phyloP scores from a whole-genome alignment of 148 eudicot genomes.

The Rhododendron griersonianum region DNA sequence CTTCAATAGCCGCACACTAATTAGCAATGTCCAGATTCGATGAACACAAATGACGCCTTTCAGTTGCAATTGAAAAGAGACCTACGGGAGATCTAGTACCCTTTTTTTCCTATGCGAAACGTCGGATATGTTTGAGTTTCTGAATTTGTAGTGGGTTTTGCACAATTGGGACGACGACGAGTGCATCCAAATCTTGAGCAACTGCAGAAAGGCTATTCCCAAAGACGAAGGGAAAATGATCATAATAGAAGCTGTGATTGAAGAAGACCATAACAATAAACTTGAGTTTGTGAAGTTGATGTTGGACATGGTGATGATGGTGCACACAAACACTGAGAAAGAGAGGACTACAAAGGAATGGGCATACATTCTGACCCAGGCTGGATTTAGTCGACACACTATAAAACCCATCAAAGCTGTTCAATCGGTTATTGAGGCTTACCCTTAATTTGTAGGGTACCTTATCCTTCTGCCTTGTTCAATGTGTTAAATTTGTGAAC shows the following conservation, averaged over 20 bases:
- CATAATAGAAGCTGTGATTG: not conserved
- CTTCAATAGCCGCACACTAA: no score
- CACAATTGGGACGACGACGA: no score
- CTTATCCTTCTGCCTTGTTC: not conserved
- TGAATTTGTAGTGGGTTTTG: no score
- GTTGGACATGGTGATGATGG: constrained; percentile 81
- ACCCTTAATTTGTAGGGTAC: constrained; percentile 22
- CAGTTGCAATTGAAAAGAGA: no score
- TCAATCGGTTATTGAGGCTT: constrained; percentile 49
- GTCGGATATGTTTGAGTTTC: no score
- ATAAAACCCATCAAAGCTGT: constrained; percentile 41
- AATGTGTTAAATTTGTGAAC: not conserved
- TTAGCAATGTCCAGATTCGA: no score
- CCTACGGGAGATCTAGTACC: no score
- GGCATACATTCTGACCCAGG: constrained; percentile 31
- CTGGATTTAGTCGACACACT: constrained; percentile 41
- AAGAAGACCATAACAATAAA: constrained; percentile 27
- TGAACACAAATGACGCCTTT: no score
- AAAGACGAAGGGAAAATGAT: no score
- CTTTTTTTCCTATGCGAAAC: no score
- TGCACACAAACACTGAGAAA: constrained; percentile 64
- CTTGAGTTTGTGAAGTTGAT: constrained; percentile 41
- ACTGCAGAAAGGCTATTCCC: no score
- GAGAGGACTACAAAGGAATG: constrained; percentile 66
- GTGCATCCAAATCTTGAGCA: no score